Evolutionary conservation across 2,329 filamentous ascomycete species (phyloP), one percentile per base, ranked within the genome.

Genomic region (Monosporascus sp.): DNA sequence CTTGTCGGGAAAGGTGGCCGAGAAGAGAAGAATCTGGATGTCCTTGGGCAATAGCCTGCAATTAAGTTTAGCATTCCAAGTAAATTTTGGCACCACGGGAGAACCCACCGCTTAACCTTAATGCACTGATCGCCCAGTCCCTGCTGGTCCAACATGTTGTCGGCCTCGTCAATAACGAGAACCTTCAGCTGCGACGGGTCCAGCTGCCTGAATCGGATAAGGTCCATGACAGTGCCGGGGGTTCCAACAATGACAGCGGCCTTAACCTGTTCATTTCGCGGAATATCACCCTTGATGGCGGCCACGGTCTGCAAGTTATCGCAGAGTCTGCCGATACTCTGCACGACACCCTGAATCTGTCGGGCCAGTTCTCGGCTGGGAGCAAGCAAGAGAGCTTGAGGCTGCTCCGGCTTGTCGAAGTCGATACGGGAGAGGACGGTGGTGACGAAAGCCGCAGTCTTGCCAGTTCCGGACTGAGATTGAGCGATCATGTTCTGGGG

Each of bases 391-490:
- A 99, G 74, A 15, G 91, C 91, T 74, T 99, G 94, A 2, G 93
- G 92, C 59, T 82, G 78, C 27, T 83, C 74, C 20, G 85, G 79
- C 58, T 82, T 79, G 49, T 67, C 76, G 54, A 92, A 81, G 65
- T 99, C 90, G 66, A 97, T 74, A 57, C 94, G 90, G 54, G 89
- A 89, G 41, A 99, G 81, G 55, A 96, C 88, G 56, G 96, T 96
- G 57, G 96, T 86, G 46, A 94, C 89, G 70, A 99, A 99, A 22
- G 94, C 94, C 20, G 92, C 94, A 0, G 94, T 99, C 78, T 99
- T 99, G 66, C 94, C 94, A 20, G 94, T 99, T 62, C 94, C 94
- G 2, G 94, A 99, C 72, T 99, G 94, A n/a, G 94, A 99, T 73
- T 99, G 94, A 3, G 92, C 94, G 66, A 99, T 93, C 81, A 99